These are phyloP conservation scores for Auriscalpium vulgare DNA, from an alignment of 768 basidiomycete species.

Conservation along the genomic window DNA sequence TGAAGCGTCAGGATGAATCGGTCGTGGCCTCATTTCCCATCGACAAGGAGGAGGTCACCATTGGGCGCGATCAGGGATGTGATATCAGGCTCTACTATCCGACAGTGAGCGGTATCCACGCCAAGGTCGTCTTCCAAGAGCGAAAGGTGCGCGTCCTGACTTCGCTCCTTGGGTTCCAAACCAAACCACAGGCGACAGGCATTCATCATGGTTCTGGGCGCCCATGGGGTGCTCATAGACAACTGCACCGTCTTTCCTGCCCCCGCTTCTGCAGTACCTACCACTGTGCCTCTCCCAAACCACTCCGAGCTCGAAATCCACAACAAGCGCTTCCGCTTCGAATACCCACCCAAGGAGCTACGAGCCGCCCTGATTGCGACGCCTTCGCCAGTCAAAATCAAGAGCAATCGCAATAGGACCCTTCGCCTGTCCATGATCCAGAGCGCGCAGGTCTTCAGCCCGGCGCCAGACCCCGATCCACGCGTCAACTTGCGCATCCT, in stretches of 20 bases:
- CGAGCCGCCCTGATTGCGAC: conserved; percentile 41
- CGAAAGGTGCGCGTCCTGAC: conserved; percentile 38
- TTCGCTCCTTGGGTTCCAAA: not conserved
- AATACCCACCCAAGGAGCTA: conserved; percentile 67
- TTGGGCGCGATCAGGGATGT: conserved; percentile 59
- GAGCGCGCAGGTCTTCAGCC: conserved; percentile 66
- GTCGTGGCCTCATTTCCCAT: conserved; percentile 64
- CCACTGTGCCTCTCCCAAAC: conserved; percentile 58
- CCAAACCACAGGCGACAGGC: conserved; percentile 34
- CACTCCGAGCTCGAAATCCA: conserved; percentile 61
- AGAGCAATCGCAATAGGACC: conserved; percentile 28
- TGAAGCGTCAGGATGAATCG: conserved; percentile 42
- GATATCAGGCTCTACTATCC: conserved; percentile 65
- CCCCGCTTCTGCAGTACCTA: conserved; percentile 18
- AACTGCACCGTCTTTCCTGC: conserved; percentile 54
- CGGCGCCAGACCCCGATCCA: conserved; percentile 50
- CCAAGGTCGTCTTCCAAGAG: conserved; percentile 59
- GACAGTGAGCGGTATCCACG: conserved; percentile 54
- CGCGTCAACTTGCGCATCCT: conserved; percentile 57
- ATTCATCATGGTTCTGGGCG: conserved; percentile 56
- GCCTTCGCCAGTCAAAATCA: conserved; percentile 3
- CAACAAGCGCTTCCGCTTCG: conserved; percentile 62
- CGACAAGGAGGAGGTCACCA: conserved; percentile 57
- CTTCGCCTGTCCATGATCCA: conserved; percentile 71
- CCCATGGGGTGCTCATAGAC: conserved; percentile 50